A percentile compares a stretch with the other conserved stretches of the same genome.
phyloP scores from a whole-genome alignment of 2,329 filamentous ascomycete genomes.

The Ustilaginoidea virens region DNA sequence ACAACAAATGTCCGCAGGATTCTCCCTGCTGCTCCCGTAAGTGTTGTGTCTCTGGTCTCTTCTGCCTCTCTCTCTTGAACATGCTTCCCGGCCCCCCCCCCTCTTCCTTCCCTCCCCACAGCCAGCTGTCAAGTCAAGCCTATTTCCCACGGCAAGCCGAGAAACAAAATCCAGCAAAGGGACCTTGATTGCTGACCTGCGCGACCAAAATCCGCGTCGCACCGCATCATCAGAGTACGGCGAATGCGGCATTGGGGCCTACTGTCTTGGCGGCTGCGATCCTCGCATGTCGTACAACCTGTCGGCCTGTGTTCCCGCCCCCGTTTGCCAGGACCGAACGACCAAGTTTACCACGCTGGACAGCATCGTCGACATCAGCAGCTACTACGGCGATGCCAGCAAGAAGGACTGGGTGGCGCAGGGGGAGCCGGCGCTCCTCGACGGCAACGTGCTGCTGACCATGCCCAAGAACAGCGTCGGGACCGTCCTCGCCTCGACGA shows the following conservation, averaged over 20 bases:
- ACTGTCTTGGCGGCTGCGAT: conserved; percentile 92
- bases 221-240: conserved; percentile 54
- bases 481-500: conserved; percentile 68
- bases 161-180: neutral
- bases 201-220: conserved; percentile 6
- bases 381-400: conserved; percentile 74
- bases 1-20: conserved; percentile 51
- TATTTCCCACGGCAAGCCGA: too few species aligned
- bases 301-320: conserved; percentile 71
- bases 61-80: neutral
- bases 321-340: conserved; percentile 60
- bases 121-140: too few species aligned
- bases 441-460: conserved; percentile 64
- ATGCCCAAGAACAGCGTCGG: conserved; percentile 79
- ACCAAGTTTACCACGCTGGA: conserved; percentile 63
- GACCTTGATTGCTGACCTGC: neutral
- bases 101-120: too few species aligned
- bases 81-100: too few species aligned
- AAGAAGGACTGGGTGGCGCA: conserved; percentile 80
- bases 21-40: conserved; percentile 70
- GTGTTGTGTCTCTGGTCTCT: conserved; percentile 17
- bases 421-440: conserved; percentile 54
- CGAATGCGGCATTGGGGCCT: conserved; percentile 83
- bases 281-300: conserved; percentile 69
- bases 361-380: conserved; percentile 50